Evolutionary conservation across 2,329 filamentous ascomycete genomes (phyloP), one percentile per base, ranked within the genome.

Genomic region (Pseudofabraea citricarpa): DNA sequence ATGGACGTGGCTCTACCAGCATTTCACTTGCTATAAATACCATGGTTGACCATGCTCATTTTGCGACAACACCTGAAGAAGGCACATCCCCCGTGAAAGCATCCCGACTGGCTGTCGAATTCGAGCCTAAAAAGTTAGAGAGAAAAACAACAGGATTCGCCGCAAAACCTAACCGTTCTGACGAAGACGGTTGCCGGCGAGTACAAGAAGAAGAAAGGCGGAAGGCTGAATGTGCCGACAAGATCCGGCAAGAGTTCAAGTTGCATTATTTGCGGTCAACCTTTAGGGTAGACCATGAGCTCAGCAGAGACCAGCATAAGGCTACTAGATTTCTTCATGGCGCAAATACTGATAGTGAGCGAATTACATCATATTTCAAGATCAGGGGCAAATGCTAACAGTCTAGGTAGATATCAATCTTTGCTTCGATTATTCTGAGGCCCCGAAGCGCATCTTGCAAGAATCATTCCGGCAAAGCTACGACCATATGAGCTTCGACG

Each of bases 401-500:
- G 10, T n/a, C 9, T 31, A 10, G 9, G 9, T 7, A 31, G 27
- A 31, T 31, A 31, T 15, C 16, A 31, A 12, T 7, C 13, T 31
- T 9, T 31, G 27, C 16, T 31, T 31, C 27, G 27, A 31, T n/a
- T 31, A 31, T 31, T 12, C 27, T 31, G 27, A 15, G 13, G 27
- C 27, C 6, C 27, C 27, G 16, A 31, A 12, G 16, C 13, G 16
- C 6, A 15, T 31, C 6, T 12, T n/a, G 13, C 16, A 12, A n/a
- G 27, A 31, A 12, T 12, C 13, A 6, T 31, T 36, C 15, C 35
- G 44, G 24, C 38, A 35, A 13, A 40, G 45, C 13, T 35, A n/a
- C n/a, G n/a, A n/a, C 46, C 6, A 57, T 7, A 44, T 55, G 12
- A 49, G 48, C 19, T 60, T 59, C 35, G 57, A 60, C 21, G 45